phyloP scores from a whole-genome alignment of 2,329 filamentous ascomycete species.

The Pseudocercospora ulei region DNA sequence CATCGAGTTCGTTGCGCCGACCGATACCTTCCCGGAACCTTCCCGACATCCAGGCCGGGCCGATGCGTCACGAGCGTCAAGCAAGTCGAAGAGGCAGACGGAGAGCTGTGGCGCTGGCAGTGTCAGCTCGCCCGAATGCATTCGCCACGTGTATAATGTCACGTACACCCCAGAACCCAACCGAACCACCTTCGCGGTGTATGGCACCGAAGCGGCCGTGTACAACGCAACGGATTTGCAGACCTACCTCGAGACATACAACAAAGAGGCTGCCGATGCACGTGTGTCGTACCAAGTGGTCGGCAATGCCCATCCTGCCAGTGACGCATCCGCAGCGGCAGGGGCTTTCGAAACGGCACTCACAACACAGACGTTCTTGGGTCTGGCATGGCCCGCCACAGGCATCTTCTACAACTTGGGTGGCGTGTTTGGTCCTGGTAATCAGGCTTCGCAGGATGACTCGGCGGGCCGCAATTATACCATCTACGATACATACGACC shows the following conservation, averaged over 20 bases:
- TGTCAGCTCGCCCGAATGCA: conserved; percentile 14
- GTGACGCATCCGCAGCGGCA: background rate
- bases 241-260: conserved; percentile 16
- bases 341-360: conserved; percentile 16
- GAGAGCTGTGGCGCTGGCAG: conserved; percentile 11
- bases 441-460: conserved; percentile 4
- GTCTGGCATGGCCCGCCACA: conserved; percentile 16
- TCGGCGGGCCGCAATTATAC: background rate
- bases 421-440: conserved; percentile 18
- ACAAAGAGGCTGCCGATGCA: conserved; percentile 13
- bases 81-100: background rate
- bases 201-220: conserved; percentile 18
- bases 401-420: conserved; percentile 18
- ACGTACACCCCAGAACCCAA: conserved; percentile 17
- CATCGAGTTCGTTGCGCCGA: conserved; percentile 1
- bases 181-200: conserved; percentile 18
- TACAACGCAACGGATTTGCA: conserved; percentile 16
- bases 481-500: conserved; percentile 13
- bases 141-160: conserved; percentile 19
- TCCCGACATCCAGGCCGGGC: background rate
- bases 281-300: conserved; percentile 13
- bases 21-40: background rate
- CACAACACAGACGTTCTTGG: conserved; percentile 14
- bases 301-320: conserved; percentile 7
- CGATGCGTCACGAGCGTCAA: background rate